A percentile compares a stretch with the other conserved stretches of the same genome.
phyloP scores from a whole-genome alignment of 345 rosid species.

The Eutrema japonicum region DNA sequence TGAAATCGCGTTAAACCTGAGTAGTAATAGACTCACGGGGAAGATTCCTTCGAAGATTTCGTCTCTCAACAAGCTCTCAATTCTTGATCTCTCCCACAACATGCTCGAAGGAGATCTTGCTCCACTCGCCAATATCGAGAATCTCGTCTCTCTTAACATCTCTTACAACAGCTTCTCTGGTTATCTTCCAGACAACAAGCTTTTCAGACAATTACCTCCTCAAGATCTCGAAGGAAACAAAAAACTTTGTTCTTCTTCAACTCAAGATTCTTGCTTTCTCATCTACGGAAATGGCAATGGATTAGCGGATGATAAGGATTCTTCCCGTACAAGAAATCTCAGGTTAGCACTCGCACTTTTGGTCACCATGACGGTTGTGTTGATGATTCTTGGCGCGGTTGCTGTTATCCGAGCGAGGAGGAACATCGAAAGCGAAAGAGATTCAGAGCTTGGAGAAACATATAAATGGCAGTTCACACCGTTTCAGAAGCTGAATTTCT shows the following conservation, averaged over 20 bases:
- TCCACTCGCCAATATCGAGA: constrained; percentile 65
- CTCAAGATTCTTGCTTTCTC: constrained; percentile 67
- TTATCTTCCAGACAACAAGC: constrained; percentile 84
- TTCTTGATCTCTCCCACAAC: constrained; percentile 83
- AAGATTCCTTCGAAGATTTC: constrained; percentile 72
- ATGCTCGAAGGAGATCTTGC: constrained; percentile 69
- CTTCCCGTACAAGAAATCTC: constrained; percentile 57
- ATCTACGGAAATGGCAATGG: constrained; percentile 46
- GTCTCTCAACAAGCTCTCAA: constrained; percentile 79
- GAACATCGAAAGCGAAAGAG: constrained; percentile 56
- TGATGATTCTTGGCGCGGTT: constrained; percentile 73
- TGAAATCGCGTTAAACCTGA: constrained; percentile 88
- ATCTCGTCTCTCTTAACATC: constrained; percentile 80
- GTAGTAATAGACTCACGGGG: constrained; percentile 77
- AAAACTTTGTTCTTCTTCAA: constrained; percentile 66
- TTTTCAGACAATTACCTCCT: constrained; percentile 66
- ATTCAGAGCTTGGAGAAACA: constrained; percentile 84
- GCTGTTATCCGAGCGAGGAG: constrained; percentile 67
- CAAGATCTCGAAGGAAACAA: constrained; percentile 64
- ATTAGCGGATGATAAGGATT: constrained; percentile 41
- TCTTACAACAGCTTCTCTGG: constrained; percentile 87
- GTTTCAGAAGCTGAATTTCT: constrained; percentile 91
- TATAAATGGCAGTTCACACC: constrained; percentile 96
- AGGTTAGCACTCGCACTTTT: constrained; percentile 76
- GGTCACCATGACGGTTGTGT: constrained; percentile 63